Evolutionary conservation across 345 rosid genomes (phyloP).

Genomic region (Populus simonii): DNA sequence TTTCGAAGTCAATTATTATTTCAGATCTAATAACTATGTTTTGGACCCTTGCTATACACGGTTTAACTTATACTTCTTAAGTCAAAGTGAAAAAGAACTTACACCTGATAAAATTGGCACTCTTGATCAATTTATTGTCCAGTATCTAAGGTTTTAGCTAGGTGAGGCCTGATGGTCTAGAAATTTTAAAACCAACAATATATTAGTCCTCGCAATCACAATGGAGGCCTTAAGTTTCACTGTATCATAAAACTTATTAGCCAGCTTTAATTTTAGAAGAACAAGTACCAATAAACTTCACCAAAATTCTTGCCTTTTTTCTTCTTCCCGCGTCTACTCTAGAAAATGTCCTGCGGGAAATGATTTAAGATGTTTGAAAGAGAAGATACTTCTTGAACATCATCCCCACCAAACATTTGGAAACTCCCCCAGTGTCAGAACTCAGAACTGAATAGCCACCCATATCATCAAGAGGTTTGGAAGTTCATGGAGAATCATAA

Average conservation of each 20-base stretch:
- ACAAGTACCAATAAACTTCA: neutral
- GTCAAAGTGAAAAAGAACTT: neutral
- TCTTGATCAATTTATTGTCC: neutral
- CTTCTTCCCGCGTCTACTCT: neutral
- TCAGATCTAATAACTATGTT: too few relatives aligned
- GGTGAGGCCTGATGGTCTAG: neutral
- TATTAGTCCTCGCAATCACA: neutral
- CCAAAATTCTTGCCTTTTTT: neutral
- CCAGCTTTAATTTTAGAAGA: neutral
- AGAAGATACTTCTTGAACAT: neutral
- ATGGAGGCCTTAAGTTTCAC: neutral
- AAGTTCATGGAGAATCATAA: neutral
- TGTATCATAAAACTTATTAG: neutral
- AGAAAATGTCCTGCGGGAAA: neutral
- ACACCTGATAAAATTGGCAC: neutral
- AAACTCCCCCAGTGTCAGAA: neutral
- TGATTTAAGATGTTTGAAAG: neutral
- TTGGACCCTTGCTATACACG: neutral
- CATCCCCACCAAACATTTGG: neutral
- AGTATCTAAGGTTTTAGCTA: neutral
- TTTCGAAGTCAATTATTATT: too few relatives aligned
- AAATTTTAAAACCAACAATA: neutral
- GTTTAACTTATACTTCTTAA: too few relatives aligned
- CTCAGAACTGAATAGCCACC: neutral
- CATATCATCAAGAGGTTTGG: neutral